Evolutionary conservation across 805 yeast genomes (phyloP), one percentile per base, ranked within the genome.

Genomic region (Wickerhamomyces hampshirensis): DNA sequence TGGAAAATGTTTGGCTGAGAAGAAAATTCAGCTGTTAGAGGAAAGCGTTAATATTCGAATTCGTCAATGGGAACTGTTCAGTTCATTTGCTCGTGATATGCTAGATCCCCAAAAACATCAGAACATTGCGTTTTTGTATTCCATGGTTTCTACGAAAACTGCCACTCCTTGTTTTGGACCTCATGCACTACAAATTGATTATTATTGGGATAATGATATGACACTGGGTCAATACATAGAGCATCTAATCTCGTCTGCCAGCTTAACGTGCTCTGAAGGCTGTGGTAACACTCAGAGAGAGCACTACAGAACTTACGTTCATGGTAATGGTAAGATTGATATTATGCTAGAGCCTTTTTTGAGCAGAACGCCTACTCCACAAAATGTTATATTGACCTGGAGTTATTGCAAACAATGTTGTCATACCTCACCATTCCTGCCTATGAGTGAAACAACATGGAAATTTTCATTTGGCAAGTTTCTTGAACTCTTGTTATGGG

Each of bases 141-240:
- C 95, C 1, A 75, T 86, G 63, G 91, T 88, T 1, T 84, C 91
- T 4, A 75, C 80, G 7, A 82, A 80, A 49, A 83, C 86, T 28
- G 84, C 94, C 0, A 87, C 95, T 0, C 97, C 97, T 0, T 93
- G 98, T 52, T 66, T 79, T 28, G 98, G 98, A 0, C 98, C 99
- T 0, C 86, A 77, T 37, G 66, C 78, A n/a, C 77, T 85, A 23
- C 76, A 80, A 2, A 80, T 89, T 33, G 96, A 89, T 43, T 94
- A 72, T 53, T 93, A 91, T 55, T 78, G 95, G 66, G 96, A 87
- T 33, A 84, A 81, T 39, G 98, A 94, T 56, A 81, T 84, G 53
- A 80, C 95, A 8, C 60, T 94, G 29, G 98, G 98, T 1, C 85
- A 84, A 50, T 87, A 80, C 47, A 76, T 93, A 29, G 97, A 94